Evolutionary conservation across 2,329 filamentous ascomycete species (phyloP), one percentile per base, ranked within the genome.

Genomic region (Plectosphaerella plurivora): DNA sequence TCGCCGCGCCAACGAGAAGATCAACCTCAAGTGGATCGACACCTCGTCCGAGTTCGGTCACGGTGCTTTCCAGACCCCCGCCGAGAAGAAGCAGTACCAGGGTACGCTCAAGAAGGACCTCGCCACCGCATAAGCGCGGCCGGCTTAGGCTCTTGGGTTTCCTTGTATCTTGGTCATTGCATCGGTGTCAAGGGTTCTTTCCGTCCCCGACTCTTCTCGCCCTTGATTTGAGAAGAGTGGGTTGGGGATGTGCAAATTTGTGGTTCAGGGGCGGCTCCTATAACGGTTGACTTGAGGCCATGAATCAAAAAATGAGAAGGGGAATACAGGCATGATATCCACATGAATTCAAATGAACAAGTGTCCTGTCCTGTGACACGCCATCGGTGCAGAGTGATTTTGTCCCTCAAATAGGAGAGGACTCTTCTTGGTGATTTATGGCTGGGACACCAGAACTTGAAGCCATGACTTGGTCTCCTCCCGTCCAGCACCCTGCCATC

Each of bases 1-100:
- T 72, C 85, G 94, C 74, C 91, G 88, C 76, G 90, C 94, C 53
- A 84, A 96, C 71, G 94, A 99, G 88, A 97, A 99, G 90, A 89
- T 97, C 75, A 90, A 93, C 72, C 89, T 99, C 82, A 99, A 99
- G 82, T 99, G 94, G 94, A 99, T 99, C 88, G 94, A 99, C 72
- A 99, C 94, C 68, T 97, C 92, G 59, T 97, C 92, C 81, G 96
- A 99, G 85, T 99, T 99, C 78, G 94, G 94, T 78, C 94, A 99
- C 83, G 94, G 94, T 86, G 93, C 91, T 70, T 99, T 96, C 91
- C 94, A 99, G 84, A 99, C 94, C 61, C 82, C 88, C 63, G 88
- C 89, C 72, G 94, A 99, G 89, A 99, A 99, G 91, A 90, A 89
- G 81, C 86, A 91, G 74, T 94, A 91, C 84, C 76, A 96, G 79